Evolutionary conservation across 1,284 basidiomycete species (phyloP).

Genomic region (Puccinia coronata): DNA sequence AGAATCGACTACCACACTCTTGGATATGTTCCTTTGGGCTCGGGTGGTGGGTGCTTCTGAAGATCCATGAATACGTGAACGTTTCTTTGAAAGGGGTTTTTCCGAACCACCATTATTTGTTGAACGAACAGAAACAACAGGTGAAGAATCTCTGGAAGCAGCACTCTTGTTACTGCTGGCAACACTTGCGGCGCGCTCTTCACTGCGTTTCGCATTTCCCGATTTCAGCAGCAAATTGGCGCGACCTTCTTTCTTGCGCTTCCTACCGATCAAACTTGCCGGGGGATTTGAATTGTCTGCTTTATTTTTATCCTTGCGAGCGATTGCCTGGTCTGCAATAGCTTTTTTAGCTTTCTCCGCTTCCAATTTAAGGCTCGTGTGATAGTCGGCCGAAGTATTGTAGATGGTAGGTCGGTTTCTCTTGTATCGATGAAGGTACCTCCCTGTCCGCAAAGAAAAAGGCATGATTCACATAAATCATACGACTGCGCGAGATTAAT

Average conservation of each 20-base stretch:
- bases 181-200: slow-evolving; percentile 32
- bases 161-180: slow-evolving; percentile 33
- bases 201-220: not conserved
- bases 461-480: not conserved
- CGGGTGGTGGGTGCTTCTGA: slow-evolving; percentile 36
- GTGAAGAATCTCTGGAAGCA: slow-evolving; percentile 48
- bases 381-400: slow-evolving; percentile 49
- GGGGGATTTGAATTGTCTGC: slow-evolving; percentile 12
- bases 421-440: slow-evolving; percentile 49
- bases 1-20: not conserved
- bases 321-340: slow-evolving; percentile 33
- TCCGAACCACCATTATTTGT: slow-evolving; percentile 33
- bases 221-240: slow-evolving; percentile 16
- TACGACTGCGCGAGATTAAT: not conserved
- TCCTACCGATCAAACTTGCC: slow-evolving; percentile 2
- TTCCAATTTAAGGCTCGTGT: slow-evolving; percentile 48
- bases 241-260: slow-evolving; percentile 35
- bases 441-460: slow-evolving; percentile 19
- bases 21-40: slow-evolving; percentile 32
- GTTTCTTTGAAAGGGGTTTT: slow-evolving; percentile 20
- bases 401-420: slow-evolving; percentile 47
- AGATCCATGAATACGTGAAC: slow-evolving; percentile 9
- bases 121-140: slow-evolving; percentile 27
- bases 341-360: slow-evolving; percentile 50
- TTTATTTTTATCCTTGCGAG: slow-evolving; percentile 38